A percentile compares a stretch with the other conserved stretches of the same genome.
phyloP scores from a whole-genome alignment of 148 eudicot genomes.

The Hydrangea macrophylla region DNA sequence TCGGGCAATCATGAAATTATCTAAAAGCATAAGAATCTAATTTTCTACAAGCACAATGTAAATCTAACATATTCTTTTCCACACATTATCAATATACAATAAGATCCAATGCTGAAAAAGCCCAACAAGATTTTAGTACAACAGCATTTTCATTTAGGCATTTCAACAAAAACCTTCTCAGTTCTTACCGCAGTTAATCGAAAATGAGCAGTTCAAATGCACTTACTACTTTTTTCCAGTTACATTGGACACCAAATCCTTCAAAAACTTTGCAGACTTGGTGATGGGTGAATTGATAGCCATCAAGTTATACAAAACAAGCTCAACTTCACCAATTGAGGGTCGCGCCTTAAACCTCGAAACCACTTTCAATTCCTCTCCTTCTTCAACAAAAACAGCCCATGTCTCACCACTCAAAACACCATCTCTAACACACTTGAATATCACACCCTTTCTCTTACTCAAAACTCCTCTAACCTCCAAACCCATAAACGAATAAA shows the following conservation, averaged over 20 bases:
- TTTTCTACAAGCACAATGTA: too few relatives aligned
- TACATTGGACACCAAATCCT: conserved; percentile 71
- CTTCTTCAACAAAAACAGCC: conserved; percentile 79
- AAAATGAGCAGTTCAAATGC: background rate
- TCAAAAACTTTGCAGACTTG: conserved; percentile 76
- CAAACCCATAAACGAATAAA: conserved; percentile 86
- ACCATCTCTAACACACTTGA: conserved; percentile 66
- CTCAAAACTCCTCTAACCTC: conserved; percentile 87
- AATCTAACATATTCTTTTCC: too few relatives aligned
- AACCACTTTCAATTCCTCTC: conserved; percentile 47
- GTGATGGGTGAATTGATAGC: conserved; percentile 88
- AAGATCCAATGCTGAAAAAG: background rate
- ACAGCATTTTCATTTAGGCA: background rate
- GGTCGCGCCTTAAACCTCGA: conserved; percentile 65
- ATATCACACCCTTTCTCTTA: conserved; percentile 73
- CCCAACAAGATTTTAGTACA: background rate
- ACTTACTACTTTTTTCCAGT: conserved; percentile 55
- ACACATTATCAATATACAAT: background rate
- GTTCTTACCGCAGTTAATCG: background rate
- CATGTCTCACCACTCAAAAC: conserved; percentile 74
- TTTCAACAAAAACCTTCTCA: background rate
- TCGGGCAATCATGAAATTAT: too few relatives aligned
- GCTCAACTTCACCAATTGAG: conserved; percentile 73
- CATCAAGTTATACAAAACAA: conserved; percentile 81
- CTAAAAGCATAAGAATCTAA: too few relatives aligned